Evolutionary conservation across 208 protist species (phyloP), one percentile per base, ranked within the genome.

Genomic region (Vickermania ingenoplastis): DNA sequence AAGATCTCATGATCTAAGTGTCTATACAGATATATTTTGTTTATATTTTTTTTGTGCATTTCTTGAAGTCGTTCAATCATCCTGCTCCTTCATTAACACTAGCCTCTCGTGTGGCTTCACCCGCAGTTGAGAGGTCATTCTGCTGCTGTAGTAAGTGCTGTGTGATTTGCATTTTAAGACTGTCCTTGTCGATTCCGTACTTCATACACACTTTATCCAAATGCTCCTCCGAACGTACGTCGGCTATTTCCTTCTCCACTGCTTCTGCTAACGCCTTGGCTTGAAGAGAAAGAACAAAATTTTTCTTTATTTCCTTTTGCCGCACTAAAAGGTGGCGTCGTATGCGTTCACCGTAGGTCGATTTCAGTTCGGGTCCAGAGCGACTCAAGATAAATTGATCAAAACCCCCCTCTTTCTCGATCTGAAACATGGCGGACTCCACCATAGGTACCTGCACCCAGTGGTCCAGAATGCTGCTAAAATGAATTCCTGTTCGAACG

Each of bases 361-460:
- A 95, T n/a, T 81, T 73, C 48, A 95, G 73, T 66, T 95, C 83
- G 24, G 71, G 79, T 1, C 89, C 89, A 36, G 69, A 59, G 1
- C 85, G 79, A 41, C 79, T 89, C 59, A 92, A 56, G 61, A 95
- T 95, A 58, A 95, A 95, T 63, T 95, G 91, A 62, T 95, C 89
- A 53, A 95, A 90, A 2, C 89, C 89, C 22, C 89, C 89, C 41
- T 91, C 81, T 61, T 82, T 83, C 78, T 95, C 85, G 5, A 95
- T 71, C 58, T 84, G 79, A 55, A 88, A 92, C 74, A 82, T 95
- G 31, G 89, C 89, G 2, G 85, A 80, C 75, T 92, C 81, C 41
- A 95, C 89, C 83, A 92, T 91, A 3, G 89, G 89, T 48, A 95
- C 76, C 74, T 95, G 89, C 58, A 95, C 89, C 89, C 89, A 95